A percentile compares a stretch with the other conserved stretches of the same genome.
Evolutionary conservation across 2,329 filamentous ascomycete genomes (phyloP).

Genomic region (Fusarium redolens): DNA sequence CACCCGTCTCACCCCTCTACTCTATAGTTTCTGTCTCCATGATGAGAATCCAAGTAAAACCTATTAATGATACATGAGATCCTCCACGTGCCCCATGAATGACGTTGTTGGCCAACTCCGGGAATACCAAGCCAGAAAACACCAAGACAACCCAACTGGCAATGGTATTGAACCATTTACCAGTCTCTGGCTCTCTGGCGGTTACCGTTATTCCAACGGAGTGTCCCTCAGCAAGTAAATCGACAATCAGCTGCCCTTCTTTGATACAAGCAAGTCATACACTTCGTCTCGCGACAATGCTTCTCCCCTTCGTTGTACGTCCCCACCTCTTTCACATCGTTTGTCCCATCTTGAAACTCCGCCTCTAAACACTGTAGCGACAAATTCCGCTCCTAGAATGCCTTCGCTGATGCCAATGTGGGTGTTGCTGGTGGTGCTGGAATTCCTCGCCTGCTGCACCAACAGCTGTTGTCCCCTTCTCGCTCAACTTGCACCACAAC

Average conservation of each 20-base stretch:
- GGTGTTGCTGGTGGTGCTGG: slow-evolving; percentile 45
- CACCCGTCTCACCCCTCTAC: slow-evolving; percentile 19
- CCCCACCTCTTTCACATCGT: slow-evolving; percentile 18
- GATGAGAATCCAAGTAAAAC: slow-evolving; percentile 18
- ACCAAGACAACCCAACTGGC: neutral
- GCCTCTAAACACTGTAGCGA: slow-evolving; percentile 5
- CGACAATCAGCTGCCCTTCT: slow-evolving; percentile 2
- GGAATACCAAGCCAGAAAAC: neutral
- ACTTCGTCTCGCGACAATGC: neutral
- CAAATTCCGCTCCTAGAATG: slow-evolving; percentile 45
- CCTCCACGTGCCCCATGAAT: slow-evolving; percentile 14
- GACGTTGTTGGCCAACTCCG: slow-evolving; percentile 16
- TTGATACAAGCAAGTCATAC: slow-evolving; percentile 12
- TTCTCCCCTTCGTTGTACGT: slow-evolving; percentile 5
- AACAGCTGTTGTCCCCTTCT: slow-evolving; percentile 77
- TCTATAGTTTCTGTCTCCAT: slow-evolving; percentile 20
- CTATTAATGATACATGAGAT: slow-evolving; percentile 38
- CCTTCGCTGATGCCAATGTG: slow-evolving; percentile 47
- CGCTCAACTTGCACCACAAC: slow-evolving; percentile 89
- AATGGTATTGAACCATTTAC: neutral
- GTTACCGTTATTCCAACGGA: slow-evolving; percentile 17
- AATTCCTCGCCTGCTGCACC: slow-evolving; percentile 60
- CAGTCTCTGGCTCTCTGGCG: neutral
- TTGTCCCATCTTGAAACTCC: slow-evolving; percentile 17
- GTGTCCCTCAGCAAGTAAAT: neutral